Evolutionary conservation across 352 stramenopile genomes (phyloP).

Genomic region (Pythium brassicae): DNA sequence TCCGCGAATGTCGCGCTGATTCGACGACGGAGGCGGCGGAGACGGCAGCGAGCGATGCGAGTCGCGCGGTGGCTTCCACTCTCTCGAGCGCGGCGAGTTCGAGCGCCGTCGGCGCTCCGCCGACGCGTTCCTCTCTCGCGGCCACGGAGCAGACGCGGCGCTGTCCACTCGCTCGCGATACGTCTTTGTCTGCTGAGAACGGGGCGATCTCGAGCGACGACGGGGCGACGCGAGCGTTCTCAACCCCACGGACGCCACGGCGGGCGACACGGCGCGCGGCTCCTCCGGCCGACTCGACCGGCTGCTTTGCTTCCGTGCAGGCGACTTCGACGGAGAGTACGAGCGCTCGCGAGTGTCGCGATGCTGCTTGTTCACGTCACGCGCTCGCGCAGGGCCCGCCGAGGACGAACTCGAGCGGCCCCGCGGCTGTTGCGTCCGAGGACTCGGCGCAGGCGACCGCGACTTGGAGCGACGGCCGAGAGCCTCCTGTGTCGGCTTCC

Average conservation of each 20-base stretch:
- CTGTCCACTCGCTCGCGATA: background rate
- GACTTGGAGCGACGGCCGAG: constrained; percentile 21
- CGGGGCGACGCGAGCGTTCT: constrained; percentile 2
- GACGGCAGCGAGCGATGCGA: background rate
- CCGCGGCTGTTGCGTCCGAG: constrained; percentile 12
- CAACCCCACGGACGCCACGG: background rate
- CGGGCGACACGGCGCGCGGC: background rate
- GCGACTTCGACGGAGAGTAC: background rate
- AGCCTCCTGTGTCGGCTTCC: constrained; percentile 16
- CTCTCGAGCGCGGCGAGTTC: constrained; percentile 4
- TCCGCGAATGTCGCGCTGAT: constrained; percentile 2
- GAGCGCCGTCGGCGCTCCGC: constrained; percentile 5
- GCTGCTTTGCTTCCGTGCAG: background rate
- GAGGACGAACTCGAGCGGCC: constrained; percentile 7
- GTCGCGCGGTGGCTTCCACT: background rate
- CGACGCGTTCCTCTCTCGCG: background rate
- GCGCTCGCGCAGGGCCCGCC: constrained; percentile 1
- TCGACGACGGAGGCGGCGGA: background rate
- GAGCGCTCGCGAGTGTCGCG: too few species aligned
- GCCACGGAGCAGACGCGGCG: background rate
- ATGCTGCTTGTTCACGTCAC: background rate
- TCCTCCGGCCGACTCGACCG: background rate
- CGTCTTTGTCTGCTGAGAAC: background rate
- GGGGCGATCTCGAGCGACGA: constrained; percentile 5
- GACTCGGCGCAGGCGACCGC: constrained; percentile 20